Conservation (phyloP, 1,139 yeast species). For the Geotrichum candidum region DNA sequence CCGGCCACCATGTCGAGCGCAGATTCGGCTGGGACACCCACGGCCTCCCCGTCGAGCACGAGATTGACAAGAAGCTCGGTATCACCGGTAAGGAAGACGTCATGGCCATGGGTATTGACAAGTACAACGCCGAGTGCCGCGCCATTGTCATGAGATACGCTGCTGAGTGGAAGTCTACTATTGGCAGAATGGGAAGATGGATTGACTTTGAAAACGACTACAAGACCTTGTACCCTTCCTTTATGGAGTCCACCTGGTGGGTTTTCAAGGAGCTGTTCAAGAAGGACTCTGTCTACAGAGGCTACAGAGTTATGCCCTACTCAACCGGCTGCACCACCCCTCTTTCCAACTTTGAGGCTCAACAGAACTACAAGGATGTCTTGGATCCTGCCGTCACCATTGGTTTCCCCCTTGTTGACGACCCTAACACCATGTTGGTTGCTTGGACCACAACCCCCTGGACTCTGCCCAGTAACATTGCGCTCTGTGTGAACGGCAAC, state of each 20-base stretch:
- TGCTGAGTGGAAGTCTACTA: conserved; percentile 86
- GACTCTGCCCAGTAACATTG: conserved; percentile 94
- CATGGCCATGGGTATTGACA: conserved; percentile 85
- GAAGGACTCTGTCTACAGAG: conserved; percentile 86
- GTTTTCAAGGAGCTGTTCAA: conserved; percentile 83
- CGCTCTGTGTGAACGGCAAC: conserved; percentile 84
- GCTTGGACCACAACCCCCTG: conserved; percentile 99
- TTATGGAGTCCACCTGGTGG: conserved; percentile 99
- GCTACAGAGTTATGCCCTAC: conserved; percentile 96
- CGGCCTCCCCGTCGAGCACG: conserved; percentile 97
- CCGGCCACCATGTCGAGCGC: conserved; percentile 91
- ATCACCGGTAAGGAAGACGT: conserved; percentile 93
- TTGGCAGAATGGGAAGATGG: conserved; percentile 96
- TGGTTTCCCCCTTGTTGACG: conserved; percentile 76
- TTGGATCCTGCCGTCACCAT: conserved; percentile 94
- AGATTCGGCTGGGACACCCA: conserved; percentile 99
- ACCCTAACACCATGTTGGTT: conserved; percentile 73
- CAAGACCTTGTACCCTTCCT: conserved; percentile 90
- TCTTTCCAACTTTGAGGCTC: conserved; percentile 95
- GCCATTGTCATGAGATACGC: conserved; percentile 97
- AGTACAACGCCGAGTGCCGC: conserved; percentile 91
- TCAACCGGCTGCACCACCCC: conserved; percentile 97
- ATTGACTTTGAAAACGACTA: conserved; percentile 97
- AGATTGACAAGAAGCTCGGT: conserved; percentile 93
- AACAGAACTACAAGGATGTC: conserved; percentile 95